Evolutionary conservation across 257 asterid genomes (phyloP).

Genomic region (Thymus quinquecostatus): DNA sequence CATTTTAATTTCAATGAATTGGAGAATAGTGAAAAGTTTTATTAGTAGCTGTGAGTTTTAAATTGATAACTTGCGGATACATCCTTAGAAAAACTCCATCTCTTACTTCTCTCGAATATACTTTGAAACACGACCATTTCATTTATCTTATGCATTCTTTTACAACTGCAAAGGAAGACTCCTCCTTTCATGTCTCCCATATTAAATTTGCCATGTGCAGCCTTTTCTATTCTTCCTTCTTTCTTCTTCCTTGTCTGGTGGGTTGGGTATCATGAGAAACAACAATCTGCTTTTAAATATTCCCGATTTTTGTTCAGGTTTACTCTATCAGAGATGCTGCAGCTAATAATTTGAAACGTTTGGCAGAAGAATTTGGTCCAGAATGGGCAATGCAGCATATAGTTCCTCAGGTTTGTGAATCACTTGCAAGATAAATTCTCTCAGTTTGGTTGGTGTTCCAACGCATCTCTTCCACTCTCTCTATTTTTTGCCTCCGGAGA

Average conservation of each 20-base stretch:
- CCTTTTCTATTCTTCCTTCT: background rate
- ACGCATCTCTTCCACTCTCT: constrained; percentile 5
- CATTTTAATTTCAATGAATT: constrained; percentile 15
- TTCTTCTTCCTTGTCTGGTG: background rate
- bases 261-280: background rate
- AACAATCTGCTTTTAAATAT: background rate
- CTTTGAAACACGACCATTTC: background rate
- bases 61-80: background rate
- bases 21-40: constrained; percentile 16
- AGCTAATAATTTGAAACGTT: constrained; percentile 71
- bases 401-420: constrained; percentile 46
- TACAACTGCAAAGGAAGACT: background rate
- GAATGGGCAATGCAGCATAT: constrained; percentile 97
- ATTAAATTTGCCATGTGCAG: background rate
- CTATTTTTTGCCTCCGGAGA: background rate
- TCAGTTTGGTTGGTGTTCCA: background rate
- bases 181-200: constrained; percentile 3
- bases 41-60: background rate
- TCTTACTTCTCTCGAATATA: constrained; percentile 13
- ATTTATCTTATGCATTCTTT: background rate
- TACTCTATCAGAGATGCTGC: constrained; percentile 89
- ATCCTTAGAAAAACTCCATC: background rate
- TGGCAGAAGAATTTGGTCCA: constrained; percentile 92
- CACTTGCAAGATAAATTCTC: background rate
- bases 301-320: constrained; percentile 49